Base-by-base conservation (phyloP, 1,284 basidiomycete genomes). In the Meira miltonrushii region DNA sequence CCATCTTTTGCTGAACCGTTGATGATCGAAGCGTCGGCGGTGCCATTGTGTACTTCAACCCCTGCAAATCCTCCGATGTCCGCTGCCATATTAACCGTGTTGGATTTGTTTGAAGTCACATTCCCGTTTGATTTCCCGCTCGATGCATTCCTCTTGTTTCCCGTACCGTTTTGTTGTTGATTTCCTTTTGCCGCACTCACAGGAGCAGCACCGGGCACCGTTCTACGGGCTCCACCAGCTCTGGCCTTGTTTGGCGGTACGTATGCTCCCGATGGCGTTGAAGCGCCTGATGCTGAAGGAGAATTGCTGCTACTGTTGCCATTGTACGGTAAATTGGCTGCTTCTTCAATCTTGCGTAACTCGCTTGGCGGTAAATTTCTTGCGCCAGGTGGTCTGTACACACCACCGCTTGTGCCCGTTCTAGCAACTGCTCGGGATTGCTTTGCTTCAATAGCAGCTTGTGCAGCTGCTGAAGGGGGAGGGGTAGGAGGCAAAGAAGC, bases 401-500 rank as follows among this genome's bases (percentile, higher is more conserved):
- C 63, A 69, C 81, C 77, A 8, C 28, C 28, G 8, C 28, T 33
- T 33, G 28, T 33, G 15, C 17, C 46, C 13, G 78, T 75, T 2
- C 78, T 72, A 60, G 81, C 80, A 4, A 69, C 64, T 19, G 67
- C 63, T 60, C 69, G 69, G 41, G 67, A 67, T 23, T 79, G 19
- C 21, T 54, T 78, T 15, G 78, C 67, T 25, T 79, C 75, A 10
- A 80, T 69, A 21, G 65, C 63, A 1, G 61, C 60, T 15, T 82
- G 80, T 1, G 87, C 86, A 39, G 83, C 84, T 2, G 83, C 76
- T 48, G 86, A 86, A 0, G 90, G 85, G 0, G 84, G 80, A 0
- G 94, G 93, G 0, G 92, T 86, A 0, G 83, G 77, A 0, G 92
- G 92, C 9, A 96, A 81, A 9, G 81, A 80, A 25, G 82, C 82